Evolutionary conservation across 2,329 filamentous ascomycete species (phyloP).

Genomic region (Paramyrothecium roridum): DNA sequence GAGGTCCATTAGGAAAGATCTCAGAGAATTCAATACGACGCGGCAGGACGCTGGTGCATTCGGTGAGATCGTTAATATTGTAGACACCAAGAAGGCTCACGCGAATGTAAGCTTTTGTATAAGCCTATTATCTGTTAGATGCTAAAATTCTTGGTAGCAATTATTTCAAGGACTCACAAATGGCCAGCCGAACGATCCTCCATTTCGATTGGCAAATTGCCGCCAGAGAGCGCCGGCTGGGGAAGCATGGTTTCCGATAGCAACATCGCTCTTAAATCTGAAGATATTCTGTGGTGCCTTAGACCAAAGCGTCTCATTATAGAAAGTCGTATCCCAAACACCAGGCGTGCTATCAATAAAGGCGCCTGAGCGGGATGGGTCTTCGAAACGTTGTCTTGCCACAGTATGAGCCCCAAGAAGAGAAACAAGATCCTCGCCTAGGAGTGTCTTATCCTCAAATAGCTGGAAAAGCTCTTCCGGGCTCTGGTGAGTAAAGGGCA

Average conservation of each 20-base stretch:
- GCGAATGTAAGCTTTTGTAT: neutral
- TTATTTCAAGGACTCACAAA: neutral
- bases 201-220: neutral
- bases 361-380: constrained; percentile 30
- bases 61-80: neutral
- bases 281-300: neutral
- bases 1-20: neutral
- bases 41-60: neutral
- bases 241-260: neutral
- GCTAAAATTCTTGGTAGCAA: neutral
- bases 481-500: constrained; percentile 35
- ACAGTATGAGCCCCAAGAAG: constrained; percentile 49
- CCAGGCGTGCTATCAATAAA: constrained; percentile 46
- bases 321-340: constrained; percentile 47
- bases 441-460: constrained; percentile 48
- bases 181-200: neutral
- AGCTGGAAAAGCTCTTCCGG: constrained; percentile 39
- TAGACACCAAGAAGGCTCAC: neutral
- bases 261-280: neutral
- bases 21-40: neutral
- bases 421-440: constrained; percentile 41
- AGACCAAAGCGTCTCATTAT: constrained; percentile 25
- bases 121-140: neutral
- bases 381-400: constrained; percentile 40
- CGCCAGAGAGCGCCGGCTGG: neutral